phyloP scores from a whole-genome alignment of 805 yeast species.

The Teunomyces aglyptinius region DNA sequence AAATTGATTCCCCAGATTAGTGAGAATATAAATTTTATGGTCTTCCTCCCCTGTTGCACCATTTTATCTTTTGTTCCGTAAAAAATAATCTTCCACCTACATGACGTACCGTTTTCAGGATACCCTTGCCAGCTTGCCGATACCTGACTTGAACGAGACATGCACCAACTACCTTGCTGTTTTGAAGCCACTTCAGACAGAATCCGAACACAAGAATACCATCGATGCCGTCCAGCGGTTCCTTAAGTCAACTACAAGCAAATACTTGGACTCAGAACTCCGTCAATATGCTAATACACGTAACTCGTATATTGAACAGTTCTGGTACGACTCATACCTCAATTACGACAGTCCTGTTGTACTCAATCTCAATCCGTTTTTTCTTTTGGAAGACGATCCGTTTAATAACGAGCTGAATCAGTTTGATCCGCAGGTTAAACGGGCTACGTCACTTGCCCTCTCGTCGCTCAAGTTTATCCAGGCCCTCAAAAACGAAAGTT shows the following conservation, averaged over 20 bases:
- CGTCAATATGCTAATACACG: constrained; percentile 59
- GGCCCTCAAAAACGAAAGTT: constrained; percentile 71
- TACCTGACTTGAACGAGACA: constrained; percentile 71
- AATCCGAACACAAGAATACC: constrained; percentile 63
- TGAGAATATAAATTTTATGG: background rate
- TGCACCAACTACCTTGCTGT: constrained; percentile 63
- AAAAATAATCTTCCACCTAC: background rate
- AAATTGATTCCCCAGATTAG: constrained; percentile 6
- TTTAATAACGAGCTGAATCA: constrained; percentile 53
- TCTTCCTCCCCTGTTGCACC: background rate
- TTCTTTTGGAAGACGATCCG: constrained; percentile 88
- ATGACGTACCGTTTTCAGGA: constrained; percentile 59
- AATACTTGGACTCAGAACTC: constrained; percentile 63
- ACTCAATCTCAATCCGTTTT: constrained; percentile 87
- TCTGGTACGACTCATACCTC: constrained; percentile 90
- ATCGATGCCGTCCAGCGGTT: constrained; percentile 55
- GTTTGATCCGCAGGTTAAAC: constrained; percentile 56
- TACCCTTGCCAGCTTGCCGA: constrained; percentile 65
- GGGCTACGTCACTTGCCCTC: constrained; percentile 77
- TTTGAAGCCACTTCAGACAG: constrained; percentile 79
- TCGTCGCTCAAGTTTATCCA: constrained; percentile 78
- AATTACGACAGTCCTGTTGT: constrained; percentile 89
- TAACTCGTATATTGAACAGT: constrained; percentile 85
- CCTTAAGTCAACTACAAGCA: constrained; percentile 48
- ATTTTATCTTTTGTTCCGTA: background rate